Base-by-base conservation (phyloP, 208 protist species). In the Acanthamoeba rhysodes region DNA sequence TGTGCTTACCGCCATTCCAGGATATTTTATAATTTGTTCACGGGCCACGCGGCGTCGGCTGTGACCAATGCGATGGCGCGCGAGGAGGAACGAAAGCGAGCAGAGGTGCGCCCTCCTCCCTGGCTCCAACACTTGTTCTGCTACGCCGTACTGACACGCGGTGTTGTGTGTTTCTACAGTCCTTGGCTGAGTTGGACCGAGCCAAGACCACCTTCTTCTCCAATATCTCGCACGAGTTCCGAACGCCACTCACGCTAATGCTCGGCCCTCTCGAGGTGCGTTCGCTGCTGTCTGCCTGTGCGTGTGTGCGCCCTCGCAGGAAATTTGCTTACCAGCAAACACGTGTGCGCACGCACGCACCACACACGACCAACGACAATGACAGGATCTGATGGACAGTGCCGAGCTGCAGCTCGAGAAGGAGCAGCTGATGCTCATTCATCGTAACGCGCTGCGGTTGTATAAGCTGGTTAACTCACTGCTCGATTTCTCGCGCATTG, bases 221-320 rank as follows among this genome's bases (percentile, higher is more conserved):
- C 37, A 96, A 96, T 41, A 95, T 96, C n/a, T 93, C 68, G 3
- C 95, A 96, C 88, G 95, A 96, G 34, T 95, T 96, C 32, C 50
- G 95, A 29, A 96, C 95, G 20, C 95, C 95, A 2, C 93, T 96
- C 12, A 95, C 95, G 22, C 95, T 96, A 27, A 96, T 96, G 70
- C 70, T 96, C 16, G 95, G 92, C 5, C 95, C 95, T 41, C 88
- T 96, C 41, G 95, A 84, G 64, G 95, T 92, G 20, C n/a, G 70
- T 37, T 88, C 8, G 27, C 37, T 24, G 34, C 14, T 16, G 29
- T 64, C 29, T 27, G 2, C 16, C 41, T 57, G 8, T 55, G 50
- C 34, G 7, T 95, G 48, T 59, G 59, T 62, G 82, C 50, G 84
- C 50, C 4, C 37, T 41, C 37, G 37, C 37, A 41, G 1, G 37